Evolutionary conservation across 2,329 filamentous ascomycete genomes (phyloP).

Genomic region (Trichoderma aggressivum): DNA sequence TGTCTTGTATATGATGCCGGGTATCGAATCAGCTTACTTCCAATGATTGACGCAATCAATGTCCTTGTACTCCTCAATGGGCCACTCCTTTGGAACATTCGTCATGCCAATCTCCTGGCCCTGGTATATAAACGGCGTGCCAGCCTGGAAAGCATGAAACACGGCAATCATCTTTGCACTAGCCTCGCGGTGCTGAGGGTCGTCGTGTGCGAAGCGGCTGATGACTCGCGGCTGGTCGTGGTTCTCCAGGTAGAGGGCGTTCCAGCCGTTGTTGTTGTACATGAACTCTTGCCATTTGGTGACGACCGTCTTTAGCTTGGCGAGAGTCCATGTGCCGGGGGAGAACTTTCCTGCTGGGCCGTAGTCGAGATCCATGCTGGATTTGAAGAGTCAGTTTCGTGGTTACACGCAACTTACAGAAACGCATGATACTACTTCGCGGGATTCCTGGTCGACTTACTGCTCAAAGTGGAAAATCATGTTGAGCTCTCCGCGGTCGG

Average conservation of each 20-base stretch:
- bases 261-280: slow-evolving; percentile 60
- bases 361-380: slow-evolving; percentile 49
- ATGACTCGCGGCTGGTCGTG: slow-evolving; percentile 63
- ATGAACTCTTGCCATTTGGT: slow-evolving; percentile 59
- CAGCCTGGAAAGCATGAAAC: slow-evolving; percentile 55
- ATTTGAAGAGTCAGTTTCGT: neutral
- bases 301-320: slow-evolving; percentile 50
- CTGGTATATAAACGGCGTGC: slow-evolving; percentile 66
- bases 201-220: slow-evolving; percentile 51
- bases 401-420: no score
- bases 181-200: slow-evolving; percentile 44
- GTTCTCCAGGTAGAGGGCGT: slow-evolving; percentile 63
- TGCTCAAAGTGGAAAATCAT: slow-evolving; percentile 74
- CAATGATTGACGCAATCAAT: slow-evolving; percentile 56
- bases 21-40: slow-evolving; percentile 33
- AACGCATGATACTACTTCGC: no score
- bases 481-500: slow-evolving; percentile 57
- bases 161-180: slow-evolving; percentile 60
- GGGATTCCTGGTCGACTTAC: slow-evolving; percentile 37
- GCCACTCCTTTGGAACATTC: slow-evolving; percentile 60
- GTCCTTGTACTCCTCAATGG: slow-evolving; percentile 65
- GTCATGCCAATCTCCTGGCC: slow-evolving; percentile 67
- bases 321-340: slow-evolving; percentile 43
- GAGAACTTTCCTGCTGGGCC: slow-evolving; percentile 44
- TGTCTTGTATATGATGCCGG: no score